phyloP scores from a whole-genome alignment of 352 stramenopile genomes.

The Chrysophaeum taylorii region DNA sequence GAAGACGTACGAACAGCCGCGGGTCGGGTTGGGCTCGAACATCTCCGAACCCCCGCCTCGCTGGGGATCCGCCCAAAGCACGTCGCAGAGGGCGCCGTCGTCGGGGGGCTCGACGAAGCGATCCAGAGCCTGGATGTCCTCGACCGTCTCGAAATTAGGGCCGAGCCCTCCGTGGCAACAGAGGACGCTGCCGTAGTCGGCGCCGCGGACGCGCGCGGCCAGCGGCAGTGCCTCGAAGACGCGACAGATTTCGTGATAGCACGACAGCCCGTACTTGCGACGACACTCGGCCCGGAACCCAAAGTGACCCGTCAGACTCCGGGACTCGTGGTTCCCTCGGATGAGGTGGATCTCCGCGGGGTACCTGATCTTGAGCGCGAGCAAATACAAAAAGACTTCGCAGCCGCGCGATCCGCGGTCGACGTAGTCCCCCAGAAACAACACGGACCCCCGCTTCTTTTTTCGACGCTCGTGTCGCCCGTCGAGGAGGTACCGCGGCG shows the following conservation, averaged over 20 bases:
- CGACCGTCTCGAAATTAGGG: conserved; percentile 82
- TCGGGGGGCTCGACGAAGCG: conserved; percentile 88
- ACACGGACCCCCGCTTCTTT: too few species aligned
- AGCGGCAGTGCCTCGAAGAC: conserved; percentile 92
- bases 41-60: too few species aligned
- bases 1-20: conserved; percentile 54
- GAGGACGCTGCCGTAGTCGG: conserved; percentile 48
- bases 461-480: too few species aligned
- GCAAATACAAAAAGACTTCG: conserved; percentile 71
- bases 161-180: conserved; percentile 89
- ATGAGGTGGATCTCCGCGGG: too few species aligned
- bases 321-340: conserved; percentile 87
- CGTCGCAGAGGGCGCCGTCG: conserved; percentile 86
- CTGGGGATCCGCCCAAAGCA: conserved; percentile 95
- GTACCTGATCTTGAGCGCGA: too few species aligned
- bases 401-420: conserved; percentile 84
- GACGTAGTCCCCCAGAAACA: conserved; percentile 95
- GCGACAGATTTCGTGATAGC: conserved; percentile 88
- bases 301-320: conserved; percentile 92
- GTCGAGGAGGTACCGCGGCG: too few species aligned
- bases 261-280: conserved; percentile 89
- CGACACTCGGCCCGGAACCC: conserved; percentile 94
- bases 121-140: conserved; percentile 89
- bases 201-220: conserved; percentile 82
- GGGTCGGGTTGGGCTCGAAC: too few species aligned